Evolutionary conservation across 176 grass and related monocot genomes (phyloP), one percentile per base, ranked within the genome.

Genomic region (Aegilops longissima): DNA sequence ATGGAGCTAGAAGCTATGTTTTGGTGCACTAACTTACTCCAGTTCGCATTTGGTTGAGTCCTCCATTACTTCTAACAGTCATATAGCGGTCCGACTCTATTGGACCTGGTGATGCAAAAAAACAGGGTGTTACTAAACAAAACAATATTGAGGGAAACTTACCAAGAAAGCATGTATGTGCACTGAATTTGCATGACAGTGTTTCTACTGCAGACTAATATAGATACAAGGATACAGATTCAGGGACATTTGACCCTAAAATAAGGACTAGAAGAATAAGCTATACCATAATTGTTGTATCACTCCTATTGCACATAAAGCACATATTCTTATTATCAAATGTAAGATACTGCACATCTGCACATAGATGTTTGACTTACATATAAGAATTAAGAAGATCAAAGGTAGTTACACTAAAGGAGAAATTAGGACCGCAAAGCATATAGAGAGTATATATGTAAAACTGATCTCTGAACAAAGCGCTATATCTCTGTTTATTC

Each of bases 11-110:
- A 66, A 64, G 44, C n/a, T 47, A 47, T 44, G 21, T 75, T 66
- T 79, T 63, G 49, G 39, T 70, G 70, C 9, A 69, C 47, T 27
- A 73, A 85, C 93, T 94, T 98, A 98, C 96, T 88, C 96, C 92
- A 85, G 96, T 98, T 34, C 96, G 92, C 93, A 98, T 98, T 92
- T 98, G 93, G 66, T 98, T 98, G 30, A 98, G 93, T 66, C 96
- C 93, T 61, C 93, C 96, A 88, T 98, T 98, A 78, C 93, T 98
- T 91, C 90, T 96, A 36, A 98, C 96, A 44, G 93, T 96, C 86
- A 98, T 83, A 82, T 96, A 98, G 34, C 20, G 84, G 14, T 82
- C 85, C 31, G 36, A 88, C 75, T 86, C 61, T 82, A 86, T 63
- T 51, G 92, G 85, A 87, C 56, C 93, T 98, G 87, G 74, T 29